These are phyloP conservation scores for Aspergillus fischeri DNA, from an alignment of 2,329 filamentous ascomycete genomes.

Conservation along the genomic window DNA sequence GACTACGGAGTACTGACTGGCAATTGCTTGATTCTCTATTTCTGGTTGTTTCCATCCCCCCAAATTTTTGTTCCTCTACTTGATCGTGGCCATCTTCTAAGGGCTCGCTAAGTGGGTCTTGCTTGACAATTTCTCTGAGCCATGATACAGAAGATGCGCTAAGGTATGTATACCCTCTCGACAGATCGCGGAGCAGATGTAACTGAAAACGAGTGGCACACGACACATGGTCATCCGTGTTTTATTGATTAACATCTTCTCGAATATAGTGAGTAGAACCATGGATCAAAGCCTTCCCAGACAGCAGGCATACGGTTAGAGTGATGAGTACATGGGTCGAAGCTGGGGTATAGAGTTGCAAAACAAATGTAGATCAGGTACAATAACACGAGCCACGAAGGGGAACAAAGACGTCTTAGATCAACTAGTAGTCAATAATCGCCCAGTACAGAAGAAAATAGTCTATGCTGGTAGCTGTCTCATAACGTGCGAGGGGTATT, in stretches of 20 bases:
- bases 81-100: not conserved
- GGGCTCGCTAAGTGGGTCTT: not conserved
- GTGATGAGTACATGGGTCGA: not conserved
- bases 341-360: not conserved
- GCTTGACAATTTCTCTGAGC: not conserved
- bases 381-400: slow-evolving; percentile 1
- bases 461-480: slow-evolving; percentile 21
- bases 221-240: not conserved
- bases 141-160: too few relatives aligned
- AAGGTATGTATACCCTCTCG: too few relatives aligned
- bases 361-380: not conserved
- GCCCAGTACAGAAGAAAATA: slow-evolving; percentile 12
- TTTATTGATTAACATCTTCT: not conserved
- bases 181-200: too few relatives aligned
- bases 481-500: slow-evolving; percentile 22
- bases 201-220: too few relatives aligned
- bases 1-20: not conserved
- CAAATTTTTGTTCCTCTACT: too few relatives aligned
- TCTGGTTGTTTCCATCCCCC: too few relatives aligned
- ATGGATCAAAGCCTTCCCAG: not conserved
- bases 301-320: not conserved
- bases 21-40: not conserved
- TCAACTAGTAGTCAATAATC: slow-evolving; percentile 10
- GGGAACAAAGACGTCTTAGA: slow-evolving; percentile 9
- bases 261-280: not conserved